Conservation (phyloP, 208 protist species). For the Tritrichomonas foetus region DNA sequence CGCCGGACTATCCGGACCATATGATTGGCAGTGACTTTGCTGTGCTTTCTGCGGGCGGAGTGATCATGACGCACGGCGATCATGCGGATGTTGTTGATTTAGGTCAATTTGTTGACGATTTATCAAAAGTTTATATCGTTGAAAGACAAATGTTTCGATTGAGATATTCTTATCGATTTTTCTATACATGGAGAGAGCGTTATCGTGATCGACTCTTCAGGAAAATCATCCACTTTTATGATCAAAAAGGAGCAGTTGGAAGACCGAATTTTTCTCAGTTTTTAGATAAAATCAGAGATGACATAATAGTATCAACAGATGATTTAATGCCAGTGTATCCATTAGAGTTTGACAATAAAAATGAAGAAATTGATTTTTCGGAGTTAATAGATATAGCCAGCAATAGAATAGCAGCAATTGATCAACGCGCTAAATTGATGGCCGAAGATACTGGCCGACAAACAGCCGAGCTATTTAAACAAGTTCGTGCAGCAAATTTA, state of each 20-base stretch:
- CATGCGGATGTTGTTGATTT: background rate
- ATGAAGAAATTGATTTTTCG: background rate
- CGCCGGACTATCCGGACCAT: background rate
- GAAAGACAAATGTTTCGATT: background rate
- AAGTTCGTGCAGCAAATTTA: background rate
- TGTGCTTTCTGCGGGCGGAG: background rate
- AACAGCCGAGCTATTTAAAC: background rate
- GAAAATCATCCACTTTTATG: background rate
- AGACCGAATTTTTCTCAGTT: background rate
- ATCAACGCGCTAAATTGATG: background rate
- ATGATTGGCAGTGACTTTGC: background rate
- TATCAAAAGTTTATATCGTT: background rate
- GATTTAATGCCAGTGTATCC: background rate
- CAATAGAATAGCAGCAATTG: background rate
- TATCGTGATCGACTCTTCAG: background rate
- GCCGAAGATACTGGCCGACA: background rate
- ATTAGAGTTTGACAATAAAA: background rate
- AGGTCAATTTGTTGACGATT: background rate
- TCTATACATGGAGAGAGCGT: background rate
- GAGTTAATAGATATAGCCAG: background rate
- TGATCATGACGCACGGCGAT: background rate
- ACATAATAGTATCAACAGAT: background rate
- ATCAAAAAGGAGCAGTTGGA: background rate
- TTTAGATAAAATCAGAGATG: background rate
- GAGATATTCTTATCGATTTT: background rate